Evolutionary conservation across 257 asterid genomes (phyloP), one percentile per base, ranked within the genome.

Genomic region (Ligustrum vulgare): DNA sequence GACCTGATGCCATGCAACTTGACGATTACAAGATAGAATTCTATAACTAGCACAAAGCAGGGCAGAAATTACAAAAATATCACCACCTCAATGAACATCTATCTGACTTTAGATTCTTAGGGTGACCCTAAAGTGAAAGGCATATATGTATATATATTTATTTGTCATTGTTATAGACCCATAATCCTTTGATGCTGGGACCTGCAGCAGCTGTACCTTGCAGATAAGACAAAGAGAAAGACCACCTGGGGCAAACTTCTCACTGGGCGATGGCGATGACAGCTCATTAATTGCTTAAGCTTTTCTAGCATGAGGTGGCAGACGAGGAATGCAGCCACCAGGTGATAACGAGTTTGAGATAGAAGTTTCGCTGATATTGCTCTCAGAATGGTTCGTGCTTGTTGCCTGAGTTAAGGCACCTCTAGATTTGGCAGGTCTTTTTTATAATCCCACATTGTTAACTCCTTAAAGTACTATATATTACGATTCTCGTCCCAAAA

Each of bases 151-250:
- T 66, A 76, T 60, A 12, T 11, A 74, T 75, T 79, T 81, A 82
- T 74, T 80, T 51, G 58, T 65, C 79, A 15, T 79, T 67, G 49
- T 77, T 82, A 76, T 70, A 62, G 73, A 66, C 83, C 78, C 62
- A 75, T 69, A 81, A 62, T 74, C 87, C 89, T 79, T 76, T 51
- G 72, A 70, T 36, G 60, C 83, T 73, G 10, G 88, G 79, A 66
- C 68, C 56, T 69, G 87, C 89, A 81, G 83, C 82, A 72, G 84
- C 91, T 64, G 88, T 92, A 80, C 88, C 93, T 83, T 88, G 98
- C 78, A 91, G 84, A 80, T 93, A 94, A 74, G 90, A 86, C 72
- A 93, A 79, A 58, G 98, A 93, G 82, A 83, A 87, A 32, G 96
- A 88, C 80, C 96, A 84, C 86, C 87, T 86, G 97, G 69, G 78